These are phyloP conservation scores for Selaginella tamariscina DNA, from an alignment of 75 land plant genomes.

Conservation along the genomic window DNA sequence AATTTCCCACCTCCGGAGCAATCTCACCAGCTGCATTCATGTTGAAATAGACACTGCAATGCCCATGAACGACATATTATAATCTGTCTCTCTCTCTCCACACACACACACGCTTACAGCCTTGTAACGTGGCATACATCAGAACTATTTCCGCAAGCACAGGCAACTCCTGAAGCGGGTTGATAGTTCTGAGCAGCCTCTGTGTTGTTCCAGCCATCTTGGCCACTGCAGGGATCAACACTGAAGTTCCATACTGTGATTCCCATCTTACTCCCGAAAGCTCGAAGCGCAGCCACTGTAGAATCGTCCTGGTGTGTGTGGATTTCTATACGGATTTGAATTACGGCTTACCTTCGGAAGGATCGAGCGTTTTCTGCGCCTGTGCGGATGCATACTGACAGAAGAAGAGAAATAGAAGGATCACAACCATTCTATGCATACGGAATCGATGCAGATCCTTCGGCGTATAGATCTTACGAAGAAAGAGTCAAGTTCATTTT, in stretches of 20 bases:
- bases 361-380: background rate
- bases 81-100: background rate
- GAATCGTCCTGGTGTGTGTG: background rate
- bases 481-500: no score
- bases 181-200: background rate
- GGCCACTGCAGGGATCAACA: slow-evolving; percentile 10
- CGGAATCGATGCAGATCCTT: no score
- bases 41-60: background rate
- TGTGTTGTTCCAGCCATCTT: background rate
- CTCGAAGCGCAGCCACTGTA: slow-evolving; percentile 2
- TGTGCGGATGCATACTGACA: no score
- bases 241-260: slow-evolving; percentile 8
- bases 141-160: background rate
- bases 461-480: no score
- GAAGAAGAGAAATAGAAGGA: no score
- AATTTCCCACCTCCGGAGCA: slow-evolving; percentile 4
- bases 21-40: slow-evolving; percentile 7
- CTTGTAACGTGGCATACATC: background rate
- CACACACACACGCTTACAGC: background rate
- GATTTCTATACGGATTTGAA: background rate
- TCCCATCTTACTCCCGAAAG: background rate
- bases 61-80: no score
- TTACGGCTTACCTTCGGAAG: background rate
- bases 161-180: background rate
- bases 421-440: no score